A percentile compares a stretch with the other conserved stretches of the same genome.
phyloP scores from a whole-genome alignment of 1,139 yeast genomes.

The Suhomyces guaymorum region DNA sequence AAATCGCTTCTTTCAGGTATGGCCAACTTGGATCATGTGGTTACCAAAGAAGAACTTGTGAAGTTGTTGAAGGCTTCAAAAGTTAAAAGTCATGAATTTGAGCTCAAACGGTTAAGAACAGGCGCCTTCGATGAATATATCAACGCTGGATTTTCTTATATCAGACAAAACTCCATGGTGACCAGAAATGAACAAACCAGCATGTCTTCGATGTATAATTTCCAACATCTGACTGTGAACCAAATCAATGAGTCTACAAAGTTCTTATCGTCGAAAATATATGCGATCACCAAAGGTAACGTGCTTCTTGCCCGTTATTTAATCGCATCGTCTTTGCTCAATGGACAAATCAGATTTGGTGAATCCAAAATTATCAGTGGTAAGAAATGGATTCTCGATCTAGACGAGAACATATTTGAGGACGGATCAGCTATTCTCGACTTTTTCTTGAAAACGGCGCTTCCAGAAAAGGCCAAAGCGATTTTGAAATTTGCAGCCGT shows the following conservation, averaged over 20 bases:
- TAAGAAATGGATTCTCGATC: constrained; percentile 17
- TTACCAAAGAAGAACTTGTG: constrained; percentile 7
- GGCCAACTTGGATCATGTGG: constrained; percentile 4
- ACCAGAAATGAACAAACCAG: constrained; percentile 8
- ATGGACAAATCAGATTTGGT: constrained; percentile 14
- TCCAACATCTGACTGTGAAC: not conserved
- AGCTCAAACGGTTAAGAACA: constrained; percentile 11
- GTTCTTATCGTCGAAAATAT: constrained; percentile 8
- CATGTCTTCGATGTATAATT: constrained; percentile 11
- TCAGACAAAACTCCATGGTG: constrained; percentile 4
- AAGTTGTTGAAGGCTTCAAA: constrained; percentile 9
- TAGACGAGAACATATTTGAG: constrained; percentile 6
- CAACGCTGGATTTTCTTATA: constrained; percentile 7
- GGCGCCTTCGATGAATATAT: constrained; percentile 17
- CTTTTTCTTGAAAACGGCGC: constrained; percentile 16
- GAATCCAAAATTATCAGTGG: constrained; percentile 9
- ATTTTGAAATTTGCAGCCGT: constrained; percentile 49
- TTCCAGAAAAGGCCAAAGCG: constrained; percentile 19
- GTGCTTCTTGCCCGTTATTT: constrained; percentile 18
- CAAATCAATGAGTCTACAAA: constrained; percentile 7
- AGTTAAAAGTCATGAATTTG: constrained; percentile 8
- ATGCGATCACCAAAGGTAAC: constrained; percentile 18
- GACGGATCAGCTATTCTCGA: constrained; percentile 12
- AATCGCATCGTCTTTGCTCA: constrained; percentile 10
- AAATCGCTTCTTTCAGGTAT: constrained; percentile 2